Percentiles rank a stretch among this genome's conserved stretches.
These are phyloP conservation scores for Simmondsia chinensis DNA, from an alignment of 148 eudicot species.

Conservation along the genomic window DNA sequence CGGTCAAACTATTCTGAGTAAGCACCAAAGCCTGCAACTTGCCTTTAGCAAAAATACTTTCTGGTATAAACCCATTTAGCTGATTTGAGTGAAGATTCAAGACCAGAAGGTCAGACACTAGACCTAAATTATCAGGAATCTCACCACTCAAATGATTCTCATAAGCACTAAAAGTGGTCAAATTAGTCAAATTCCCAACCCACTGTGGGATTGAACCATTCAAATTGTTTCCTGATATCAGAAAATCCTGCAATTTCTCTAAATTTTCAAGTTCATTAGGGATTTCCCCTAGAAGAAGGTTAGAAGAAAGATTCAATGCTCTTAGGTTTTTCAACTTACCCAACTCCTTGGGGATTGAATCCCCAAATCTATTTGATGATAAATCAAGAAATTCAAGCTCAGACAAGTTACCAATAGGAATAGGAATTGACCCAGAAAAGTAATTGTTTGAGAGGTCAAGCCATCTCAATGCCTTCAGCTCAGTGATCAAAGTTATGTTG, in stretches of 20 bases:
- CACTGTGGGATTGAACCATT: slow-evolving; percentile 76
- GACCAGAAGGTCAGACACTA: slow-evolving; percentile 39
- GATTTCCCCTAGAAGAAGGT: slow-evolving; percentile 47
- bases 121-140: slow-evolving; percentile 68
- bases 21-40: slow-evolving; percentile 59
- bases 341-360: slow-evolving; percentile 51
- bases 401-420: slow-evolving; percentile 46
- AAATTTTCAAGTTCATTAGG: slow-evolving; percentile 67
- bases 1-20: slow-evolving; percentile 58
- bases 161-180: slow-evolving; percentile 77
- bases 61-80: slow-evolving; percentile 67
- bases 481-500: slow-evolving; percentile 64
- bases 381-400: slow-evolving; percentile 92
- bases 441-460: slow-evolving; percentile 74
- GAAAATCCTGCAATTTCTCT: slow-evolving; percentile 57
- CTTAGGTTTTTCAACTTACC: slow-evolving; percentile 47
- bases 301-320: slow-evolving; percentile 66
- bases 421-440: slow-evolving; percentile 68
- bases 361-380: slow-evolving; percentile 58
- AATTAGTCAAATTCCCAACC: slow-evolving; percentile 72
- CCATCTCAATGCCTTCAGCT: slow-evolving; percentile 61
- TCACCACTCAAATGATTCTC: slow-evolving; percentile 61
- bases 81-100: slow-evolving; percentile 85
- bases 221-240: slow-evolving; percentile 52
- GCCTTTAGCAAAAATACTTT: slow-evolving; percentile 53